Evolutionary conservation across 768 basidiomycete species (phyloP).

Genomic region (Gloeophyllum trabeum): DNA sequence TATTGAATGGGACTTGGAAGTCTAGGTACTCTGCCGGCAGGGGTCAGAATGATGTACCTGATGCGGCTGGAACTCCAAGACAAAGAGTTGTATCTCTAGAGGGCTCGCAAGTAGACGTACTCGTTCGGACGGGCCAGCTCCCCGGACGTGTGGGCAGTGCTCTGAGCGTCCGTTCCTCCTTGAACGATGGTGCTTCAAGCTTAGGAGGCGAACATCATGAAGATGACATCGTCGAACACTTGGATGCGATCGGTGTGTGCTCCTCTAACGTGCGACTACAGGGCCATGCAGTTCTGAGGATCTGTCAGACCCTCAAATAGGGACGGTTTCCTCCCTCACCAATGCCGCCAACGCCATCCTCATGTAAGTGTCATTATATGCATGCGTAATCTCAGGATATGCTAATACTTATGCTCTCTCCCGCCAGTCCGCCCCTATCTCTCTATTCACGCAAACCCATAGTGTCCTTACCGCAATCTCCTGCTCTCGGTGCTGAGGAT

Average conservation of each 20-base stretch:
- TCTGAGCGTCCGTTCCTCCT: conserved; percentile 23
- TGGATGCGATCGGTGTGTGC: conserved; percentile 63
- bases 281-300: too few relatives aligned
- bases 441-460: conserved; percentile 65
- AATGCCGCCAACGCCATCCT: conserved; percentile 75
- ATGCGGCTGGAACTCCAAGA: background rate
- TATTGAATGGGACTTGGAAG: too few relatives aligned
- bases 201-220: conserved; percentile 37
- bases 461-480: conserved; percentile 36
- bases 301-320: conserved; percentile 54
- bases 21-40: too few relatives aligned
- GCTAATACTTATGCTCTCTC: too few relatives aligned
- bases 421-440: conserved; percentile 49
- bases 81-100: conserved; percentile 19
- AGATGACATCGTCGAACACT: conserved; percentile 74
- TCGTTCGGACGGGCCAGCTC: conserved; percentile 19
- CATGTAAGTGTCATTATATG: conserved; percentile 28
- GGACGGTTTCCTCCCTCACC: conserved; percentile 62
- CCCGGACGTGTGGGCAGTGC: conserved; percentile 33
- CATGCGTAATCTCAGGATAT: too few relatives aligned
- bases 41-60: too few relatives aligned
- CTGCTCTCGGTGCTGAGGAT: conserved; percentile 11
- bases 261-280: too few relatives aligned
- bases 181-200: conserved; percentile 6
- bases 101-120: conserved; percentile 29